Evolutionary conservation across 495 filamentous ascomycete genomes (phyloP), one percentile per base, ranked within the genome.

Genomic region (Penicillium coffeae): DNA sequence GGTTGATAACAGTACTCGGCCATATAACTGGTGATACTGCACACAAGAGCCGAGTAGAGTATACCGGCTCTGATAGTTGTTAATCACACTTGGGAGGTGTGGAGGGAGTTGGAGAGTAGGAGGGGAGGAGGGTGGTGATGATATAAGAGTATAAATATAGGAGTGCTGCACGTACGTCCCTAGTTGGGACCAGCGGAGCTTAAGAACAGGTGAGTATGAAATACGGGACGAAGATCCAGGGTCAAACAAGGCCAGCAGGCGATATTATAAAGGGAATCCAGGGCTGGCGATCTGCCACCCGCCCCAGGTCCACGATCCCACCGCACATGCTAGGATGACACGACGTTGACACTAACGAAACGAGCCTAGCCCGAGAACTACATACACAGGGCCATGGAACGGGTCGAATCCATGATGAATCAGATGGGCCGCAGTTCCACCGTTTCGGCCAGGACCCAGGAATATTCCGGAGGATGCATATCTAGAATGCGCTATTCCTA

Each of bases 311-410:
- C 65, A 69, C 63, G 69, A 70, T 70, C 58, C 60, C 62, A 63
- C 51, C 50, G 53, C 64, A 62, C 64, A 68, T 63, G 61, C 61
- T 70, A 60, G 64, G 58, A 70, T 69, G 67, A 67, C 69, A 70
- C 66, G 63, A 70, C 66, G 67, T 72, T 72, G 65, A 68, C 65
- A 62, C 64, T 64, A 63, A 64, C 63, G 62, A 67, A 67, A 66
- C 19, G 51, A 61, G 68, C 45, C 54, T 67, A 71, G 59, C 45
- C 30, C 42, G 44, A 50, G 57, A 58, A 48, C 46, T n/a, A n/a
- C n/a, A n/a, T n/a, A n/a, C 49, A 54, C 51, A 54, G 40, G 42
- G 42, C 43, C 34, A 47, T 47, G 34, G 48, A 51, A 63, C 56
- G 39, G 50, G 50, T 51, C 54, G 27, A 44, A 47, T 32, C 52